phyloP scores from a whole-genome alignment of 2,329 filamentous ascomycete species.

The Sordariomycetes sp. region DNA sequence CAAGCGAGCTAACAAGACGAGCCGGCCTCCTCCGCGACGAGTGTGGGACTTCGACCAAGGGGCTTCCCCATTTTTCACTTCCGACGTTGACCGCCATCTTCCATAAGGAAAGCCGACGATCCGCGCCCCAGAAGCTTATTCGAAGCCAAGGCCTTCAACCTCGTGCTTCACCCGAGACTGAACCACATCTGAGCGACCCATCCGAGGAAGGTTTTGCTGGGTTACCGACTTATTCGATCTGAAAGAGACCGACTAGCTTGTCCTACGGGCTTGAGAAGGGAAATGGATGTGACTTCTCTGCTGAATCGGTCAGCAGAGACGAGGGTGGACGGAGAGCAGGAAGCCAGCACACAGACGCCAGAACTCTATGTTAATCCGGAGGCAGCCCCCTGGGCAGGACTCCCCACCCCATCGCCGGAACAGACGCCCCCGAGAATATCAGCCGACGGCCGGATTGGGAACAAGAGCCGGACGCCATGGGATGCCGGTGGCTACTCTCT shows the following conservation, averaged over 20 bases:
- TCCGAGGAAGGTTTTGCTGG: background rate
- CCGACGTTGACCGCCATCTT: background rate
- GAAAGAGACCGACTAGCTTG: background rate
- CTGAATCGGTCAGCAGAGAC: conserved; percentile 22
- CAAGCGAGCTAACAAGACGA: background rate
- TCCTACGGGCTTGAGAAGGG: background rate
- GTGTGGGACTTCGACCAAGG: background rate
- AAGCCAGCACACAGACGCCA: background rate
- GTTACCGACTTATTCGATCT: background rate
- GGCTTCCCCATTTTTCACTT: background rate
- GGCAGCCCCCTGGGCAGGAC: conserved; percentile 1
- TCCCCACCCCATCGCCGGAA: conserved; percentile 4
- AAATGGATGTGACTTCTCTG: conserved; percentile 30
- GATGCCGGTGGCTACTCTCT: conserved; percentile 38
- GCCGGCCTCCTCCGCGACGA: background rate
- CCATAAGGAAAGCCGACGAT: background rate
- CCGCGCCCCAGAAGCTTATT: background rate
- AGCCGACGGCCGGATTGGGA: conserved; percentile 7
- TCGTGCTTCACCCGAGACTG: background rate
- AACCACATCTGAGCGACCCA: background rate
- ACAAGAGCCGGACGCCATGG: conserved; percentile 34
- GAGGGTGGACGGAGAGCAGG: background rate
- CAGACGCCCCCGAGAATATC: background rate
- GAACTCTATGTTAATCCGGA: background rate
- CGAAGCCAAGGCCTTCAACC: background rate